Percentiles rank a stretch among this genome's conserved stretches.
These are phyloP conservation scores for Capsicum chinense DNA, from an alignment of 257 asterid genomes.

Conservation along the genomic window DNA sequence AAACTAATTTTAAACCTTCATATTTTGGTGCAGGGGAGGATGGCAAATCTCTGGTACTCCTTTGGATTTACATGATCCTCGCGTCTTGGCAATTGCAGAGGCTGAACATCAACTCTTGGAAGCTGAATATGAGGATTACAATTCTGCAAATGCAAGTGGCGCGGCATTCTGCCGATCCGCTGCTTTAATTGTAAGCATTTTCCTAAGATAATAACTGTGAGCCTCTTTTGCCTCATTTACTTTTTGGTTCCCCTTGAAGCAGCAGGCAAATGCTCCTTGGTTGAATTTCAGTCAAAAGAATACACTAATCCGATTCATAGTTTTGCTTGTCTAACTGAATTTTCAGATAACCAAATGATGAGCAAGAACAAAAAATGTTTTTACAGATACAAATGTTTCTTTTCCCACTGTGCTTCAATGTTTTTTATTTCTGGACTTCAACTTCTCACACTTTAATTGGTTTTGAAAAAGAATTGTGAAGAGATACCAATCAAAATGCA, in stretches of 20 bases:
- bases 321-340: not conserved
- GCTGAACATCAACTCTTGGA: slow-evolving; percentile 95
- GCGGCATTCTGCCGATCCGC: slow-evolving; percentile 96
- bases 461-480: not conserved
- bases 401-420: not conserved
- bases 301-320: not conserved
- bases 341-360: not conserved
- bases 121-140: slow-evolving; percentile 86
- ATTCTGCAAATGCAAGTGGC: slow-evolving; percentile 78
- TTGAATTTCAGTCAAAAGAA: slow-evolving; percentile 17
- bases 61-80: slow-evolving; percentile 89
- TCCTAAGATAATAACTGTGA: slow-evolving; percentile 10
- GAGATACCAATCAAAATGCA: slow-evolving; percentile 7
- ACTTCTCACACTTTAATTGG: not conserved
- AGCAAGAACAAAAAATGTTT: not conserved
- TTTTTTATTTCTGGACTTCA: not conserved
- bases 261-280: not conserved
- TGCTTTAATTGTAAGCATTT: slow-evolving; percentile 83
- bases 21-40: slow-evolving; percentile 69
- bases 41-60: slow-evolving; percentile 98
- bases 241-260: not conserved
- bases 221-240: slow-evolving; percentile 22
- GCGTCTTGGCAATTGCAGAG: slow-evolving; percentile 87
- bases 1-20: slow-evolving; percentile 27
- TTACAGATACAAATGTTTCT: not conserved